Conservation (phyloP, 352 stramenopile species). For the Pythium periplocum region DNA sequence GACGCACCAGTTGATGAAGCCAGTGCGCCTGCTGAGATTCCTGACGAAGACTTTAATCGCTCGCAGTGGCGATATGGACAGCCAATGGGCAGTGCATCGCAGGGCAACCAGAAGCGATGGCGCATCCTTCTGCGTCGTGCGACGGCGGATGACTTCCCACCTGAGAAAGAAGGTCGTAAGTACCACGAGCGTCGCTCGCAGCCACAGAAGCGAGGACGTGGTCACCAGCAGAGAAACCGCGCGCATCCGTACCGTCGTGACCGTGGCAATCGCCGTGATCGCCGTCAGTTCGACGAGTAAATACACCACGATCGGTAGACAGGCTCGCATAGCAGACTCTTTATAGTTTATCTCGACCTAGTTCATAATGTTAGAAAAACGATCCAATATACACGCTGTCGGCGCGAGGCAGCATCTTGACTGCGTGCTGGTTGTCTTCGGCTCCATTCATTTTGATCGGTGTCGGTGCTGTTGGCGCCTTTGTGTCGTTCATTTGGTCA, state of each 20-base stretch:
- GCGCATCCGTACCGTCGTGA: slow-evolving; percentile 33
- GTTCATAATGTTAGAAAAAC: no score
- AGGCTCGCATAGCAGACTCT: no score
- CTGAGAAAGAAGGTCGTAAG: slow-evolving; percentile 68
- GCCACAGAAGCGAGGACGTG: slow-evolving; percentile 16
- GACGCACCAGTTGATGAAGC: slow-evolving; percentile 4
- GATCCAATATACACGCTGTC: no score
- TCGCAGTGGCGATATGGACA: slow-evolving; percentile 57
- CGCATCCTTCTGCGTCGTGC: slow-evolving; percentile 63
- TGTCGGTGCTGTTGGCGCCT: no score
- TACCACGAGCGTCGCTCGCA: slow-evolving; percentile 54
- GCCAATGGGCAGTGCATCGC: slow-evolving; percentile 45
- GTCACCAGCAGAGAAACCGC: slow-evolving; percentile 14
- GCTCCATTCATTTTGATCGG: no score
- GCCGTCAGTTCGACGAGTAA: no score
- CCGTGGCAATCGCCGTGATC: not conserved
- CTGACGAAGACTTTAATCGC: slow-evolving; percentile 52
- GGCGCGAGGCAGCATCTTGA: no score
- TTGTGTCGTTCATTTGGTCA: slow-evolving; percentile 11
- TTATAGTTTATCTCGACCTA: no score
- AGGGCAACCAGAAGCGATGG: slow-evolving; percentile 57
- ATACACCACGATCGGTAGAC: no score
- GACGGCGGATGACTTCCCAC: slow-evolving; percentile 72
- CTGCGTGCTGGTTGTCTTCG: no score
- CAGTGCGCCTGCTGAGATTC: slow-evolving; percentile 22